Percentiles rank a stretch among this genome's conserved stretches.
These are phyloP conservation scores for Pouteria glomerata DNA, from an alignment of 148 eudicot genomes.

Conservation along the genomic window DNA sequence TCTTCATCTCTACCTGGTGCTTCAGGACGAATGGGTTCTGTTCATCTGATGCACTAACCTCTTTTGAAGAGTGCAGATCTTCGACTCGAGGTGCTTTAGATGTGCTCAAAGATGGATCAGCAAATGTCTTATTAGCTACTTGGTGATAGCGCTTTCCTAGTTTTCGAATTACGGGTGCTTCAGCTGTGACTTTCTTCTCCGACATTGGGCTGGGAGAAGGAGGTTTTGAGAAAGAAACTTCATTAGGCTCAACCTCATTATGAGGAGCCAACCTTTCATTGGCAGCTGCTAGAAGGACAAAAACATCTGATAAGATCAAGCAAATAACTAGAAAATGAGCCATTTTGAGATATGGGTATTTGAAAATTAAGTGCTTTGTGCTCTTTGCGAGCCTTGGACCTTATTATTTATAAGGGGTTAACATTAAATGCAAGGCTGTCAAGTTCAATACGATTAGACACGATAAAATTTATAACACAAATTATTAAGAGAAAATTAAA, in stretches of 20 bases:
- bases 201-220: no score
- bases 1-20: slow-evolving; percentile 7
- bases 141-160: slow-evolving; percentile 14
- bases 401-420: slow-evolving; percentile 8
- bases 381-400: not conserved
- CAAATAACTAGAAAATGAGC: slow-evolving; percentile 16
- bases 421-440: no score
- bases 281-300: slow-evolving; percentile 8
- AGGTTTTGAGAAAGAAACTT: not conserved
- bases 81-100: slow-evolving; percentile 10
- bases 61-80: not conserved
- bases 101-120: slow-evolving; percentile 22
- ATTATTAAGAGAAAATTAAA: no score
- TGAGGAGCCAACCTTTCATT: not conserved
- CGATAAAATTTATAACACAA: no score
- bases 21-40: not conserved
- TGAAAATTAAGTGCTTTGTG: not conserved
- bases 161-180: slow-evolving; percentile 10
- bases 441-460: no score
- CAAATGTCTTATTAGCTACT: not conserved
- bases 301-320: slow-evolving; percentile 23
- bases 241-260: not conserved
- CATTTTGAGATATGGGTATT: slow-evolving; percentile 21
- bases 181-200: no score
- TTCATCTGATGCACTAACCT: slow-evolving; percentile 1